Evolutionary conservation across 129 eudicot species (phyloP).

Genomic region (Arctium minus): DNA sequence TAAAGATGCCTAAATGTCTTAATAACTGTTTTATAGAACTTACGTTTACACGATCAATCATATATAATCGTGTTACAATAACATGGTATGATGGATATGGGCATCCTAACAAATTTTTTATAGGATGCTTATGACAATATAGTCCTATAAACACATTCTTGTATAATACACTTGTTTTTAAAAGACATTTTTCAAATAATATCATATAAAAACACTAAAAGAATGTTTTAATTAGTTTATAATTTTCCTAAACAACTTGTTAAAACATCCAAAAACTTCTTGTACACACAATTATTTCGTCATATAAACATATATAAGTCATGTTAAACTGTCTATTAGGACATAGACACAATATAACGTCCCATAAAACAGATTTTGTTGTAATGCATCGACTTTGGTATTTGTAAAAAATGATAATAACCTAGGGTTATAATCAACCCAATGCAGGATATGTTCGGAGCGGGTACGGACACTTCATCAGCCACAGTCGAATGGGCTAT

Average conservation of each 20-base stretch:
- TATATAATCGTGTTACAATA: neutral
- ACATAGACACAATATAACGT: too few relatives aligned
- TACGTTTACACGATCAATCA: neutral
- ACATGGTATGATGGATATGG: too few relatives aligned
- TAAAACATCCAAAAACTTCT: neutral
- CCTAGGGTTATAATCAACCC: neutral
- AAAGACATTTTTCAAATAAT: neutral
- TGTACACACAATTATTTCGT: neutral
- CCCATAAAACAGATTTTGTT: neutral
- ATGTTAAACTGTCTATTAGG: too few relatives aligned
- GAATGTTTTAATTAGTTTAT: neutral
- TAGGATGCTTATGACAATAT: too few relatives aligned
- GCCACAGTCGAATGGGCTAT: conserved; percentile 37
- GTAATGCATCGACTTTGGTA: neutral
- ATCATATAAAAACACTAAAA: neutral
- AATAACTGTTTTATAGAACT: neutral
- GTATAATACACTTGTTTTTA: neutral
- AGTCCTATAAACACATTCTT: too few relatives aligned
- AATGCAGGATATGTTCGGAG: conserved; percentile 34
- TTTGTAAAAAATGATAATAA: neutral
- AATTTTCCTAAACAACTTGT: neutral
- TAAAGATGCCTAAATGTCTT: neutral
- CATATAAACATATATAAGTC: neutral
- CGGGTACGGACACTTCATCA: conserved; percentile 36
- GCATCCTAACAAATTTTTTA: too few relatives aligned